Base-by-base conservation (phyloP, 192 early-diverging fungal genomes). In the Entomortierella beljakovae region DNA sequence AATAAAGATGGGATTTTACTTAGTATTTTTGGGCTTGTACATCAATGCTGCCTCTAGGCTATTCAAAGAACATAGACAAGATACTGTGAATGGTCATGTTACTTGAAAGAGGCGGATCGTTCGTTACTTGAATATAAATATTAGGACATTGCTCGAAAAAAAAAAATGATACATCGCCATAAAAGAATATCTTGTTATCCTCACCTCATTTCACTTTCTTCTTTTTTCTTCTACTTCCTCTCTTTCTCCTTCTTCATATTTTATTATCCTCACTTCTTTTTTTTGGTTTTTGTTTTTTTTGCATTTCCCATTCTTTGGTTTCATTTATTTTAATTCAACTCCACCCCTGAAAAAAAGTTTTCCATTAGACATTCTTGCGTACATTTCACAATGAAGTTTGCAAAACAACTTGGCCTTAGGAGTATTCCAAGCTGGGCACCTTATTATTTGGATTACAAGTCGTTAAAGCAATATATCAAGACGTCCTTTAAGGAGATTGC, bases 401-500 rank as follows among this genome's bases (percentile, higher is more conserved):
- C 85, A 55, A 85, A 89, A 62, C 88, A 89, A 38, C 80, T 88
- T 22, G 77, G 83, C 13, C 72, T 89, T 10, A 66, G 84, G 32
- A 81, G 76, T 46, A 83, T 89, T 33, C 85, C 86, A 10, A 80
- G 80, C 20, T 87, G 84, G 84, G 80, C 85, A 13, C 52, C 71
- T 25, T 81, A 85, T 56, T 89, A 89, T 52, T 16, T 89, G 25
- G 76, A 88, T 75, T 89, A 88, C 74, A 83, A 71, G 49, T 69
- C 65, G 16, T 73, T 89, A 53, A 89, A 89, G 60, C 53, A 67
- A 3, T 77, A 81, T 52, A 73, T 89, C 33, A 83, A 87, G 57
- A 54, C 65, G 3, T 71, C 74, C 2, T 71, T 71, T 34, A 82
- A 75, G 37, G 59, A 64, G 13, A 26, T 72, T 38, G 71, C 68